Evolutionary conservation across 1,139 yeast genomes (phyloP), one percentile per base, ranked within the genome.

Genomic region (Hemisphaericaspora xylofermentans): DNA sequence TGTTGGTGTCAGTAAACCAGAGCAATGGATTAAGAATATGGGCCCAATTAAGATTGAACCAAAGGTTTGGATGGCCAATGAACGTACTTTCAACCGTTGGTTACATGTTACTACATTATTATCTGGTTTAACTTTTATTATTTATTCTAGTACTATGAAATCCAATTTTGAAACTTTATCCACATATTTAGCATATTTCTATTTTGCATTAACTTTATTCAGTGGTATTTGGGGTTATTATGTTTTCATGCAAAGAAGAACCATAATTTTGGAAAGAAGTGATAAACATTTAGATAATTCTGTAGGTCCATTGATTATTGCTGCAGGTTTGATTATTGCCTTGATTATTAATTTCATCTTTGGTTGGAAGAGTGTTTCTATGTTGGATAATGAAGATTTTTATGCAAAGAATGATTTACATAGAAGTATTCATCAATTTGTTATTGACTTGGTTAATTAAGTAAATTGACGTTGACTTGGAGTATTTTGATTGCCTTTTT

Each of bases 41-140:
- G 96, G 97, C 6, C 94, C 96, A 2, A 78, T 89, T 44, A 89
- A 86, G 63, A 89, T 93, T 43, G 98, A 93, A 68, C 95, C 98
- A 26, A 93, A 93, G 62, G 98, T 93, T 29, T 93, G 98, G 98
- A 73, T 93, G 48, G 98, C 98, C 26, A 93, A 93, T 59, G 98
- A 93, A 68, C 85, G 98, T 64, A 93, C 98, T 2, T 91, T 91
- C 66, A 85, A 88, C 71, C 80, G 95, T 63, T 93, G 98, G 98
- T 74, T 93, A 50, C 93, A 86, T 55, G 93, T 91, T 8, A 86
- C 95, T n/a, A 81, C 95, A 0, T 69, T 93, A 57, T 72, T 93
- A 49, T 81, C 95, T n/a, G 83, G 93, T 0, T 69, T 93, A 55
- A 88, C 98, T 0, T 89, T 91, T 58, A 76, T 95, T 13, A 78